Conservation (phyloP, 1,284 basidiomycete species). For the Pseudozyma tsukubaensis region DNA sequence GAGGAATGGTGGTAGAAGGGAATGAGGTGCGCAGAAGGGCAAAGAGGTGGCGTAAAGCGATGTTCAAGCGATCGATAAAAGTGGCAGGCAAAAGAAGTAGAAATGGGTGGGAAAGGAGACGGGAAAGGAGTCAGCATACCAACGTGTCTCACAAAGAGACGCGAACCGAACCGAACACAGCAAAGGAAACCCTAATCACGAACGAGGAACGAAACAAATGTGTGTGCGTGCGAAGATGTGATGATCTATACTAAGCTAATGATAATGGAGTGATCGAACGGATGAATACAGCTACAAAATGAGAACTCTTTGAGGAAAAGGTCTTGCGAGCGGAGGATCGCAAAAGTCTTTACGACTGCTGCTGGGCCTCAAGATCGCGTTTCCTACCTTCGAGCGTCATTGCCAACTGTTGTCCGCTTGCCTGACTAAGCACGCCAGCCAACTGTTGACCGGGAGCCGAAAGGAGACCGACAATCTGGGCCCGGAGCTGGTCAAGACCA, state of each 20-base stretch:
- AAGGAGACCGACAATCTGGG: slow-evolving; percentile 66
- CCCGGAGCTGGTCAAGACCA: slow-evolving; percentile 51
- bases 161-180: neutral
- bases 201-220: neutral
- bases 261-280: neutral
- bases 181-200: neutral
- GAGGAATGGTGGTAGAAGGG: neutral
- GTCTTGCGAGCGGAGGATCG: neutral
- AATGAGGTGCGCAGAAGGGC: neutral
- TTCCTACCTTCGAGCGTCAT: slow-evolving; percentile 61
- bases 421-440: slow-evolving; percentile 58
- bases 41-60: neutral
- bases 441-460: slow-evolving; percentile 58
- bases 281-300: slow-evolving; percentile 11
- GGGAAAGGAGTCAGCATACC: neutral
- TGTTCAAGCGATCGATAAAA: neutral
- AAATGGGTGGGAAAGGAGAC: neutral
- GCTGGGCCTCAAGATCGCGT: slow-evolving; percentile 57
- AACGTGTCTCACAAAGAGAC: neutral
- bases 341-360: slow-evolving; percentile 9
- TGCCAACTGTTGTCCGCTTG: slow-evolving; percentile 54
- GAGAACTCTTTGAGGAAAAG: neutral
- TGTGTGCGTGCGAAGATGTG: neutral
- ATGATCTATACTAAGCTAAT: slow-evolving; percentile 1
- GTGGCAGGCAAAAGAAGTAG: neutral